Evolutionary conservation across 2,329 filamentous ascomycete genomes (phyloP), one percentile per base, ranked within the genome.

Genomic region (Colletotrichum karsti): DNA sequence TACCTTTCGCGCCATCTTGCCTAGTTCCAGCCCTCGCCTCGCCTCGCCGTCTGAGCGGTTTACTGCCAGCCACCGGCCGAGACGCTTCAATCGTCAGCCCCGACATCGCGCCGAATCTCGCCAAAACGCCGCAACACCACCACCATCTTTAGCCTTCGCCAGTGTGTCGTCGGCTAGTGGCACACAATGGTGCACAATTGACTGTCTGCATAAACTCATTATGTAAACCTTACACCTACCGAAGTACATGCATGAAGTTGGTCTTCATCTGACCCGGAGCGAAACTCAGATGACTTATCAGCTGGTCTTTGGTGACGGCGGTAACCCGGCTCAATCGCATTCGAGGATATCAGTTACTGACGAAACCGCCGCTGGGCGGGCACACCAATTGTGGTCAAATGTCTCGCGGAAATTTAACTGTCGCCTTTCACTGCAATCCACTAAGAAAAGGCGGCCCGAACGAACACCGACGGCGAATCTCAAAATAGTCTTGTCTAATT

Each of bases 41-140:
- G 60, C 59, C 64, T 58, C 26, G 60, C 60, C 44, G 60, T 53
- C 60, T 51, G 44, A 54, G 59, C 53, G 53, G 44, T 15, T 48
- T 48, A 10, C 51, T 30, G 22, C 42, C 59, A 26, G 24, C 51
- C 50, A 55, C 53, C 48, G 26, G 50, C 50, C 56, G 41, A 41
- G 26, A 37, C 57, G 28, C 58, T 44, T 63, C 12, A 33, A 20
- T 56, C 42, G 24, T 51, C 58, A 67, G 63, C 50, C 60, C 64
- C 60, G 64, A 59, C 53, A 53, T 67, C 64, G 64, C 64, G 64
- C 60, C 64, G 44, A 67, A 67, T 63, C 60, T 67, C 64, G 64
- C 64, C 37, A 56, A 58, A 67, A 67, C 30, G 53, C 60, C 24
- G 63, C 33, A 20, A 57, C 53, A 33, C 50, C 58, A 51, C 22